Evolutionary conservation across 257 asterid genomes (phyloP).

Genomic region (Nicotiana paniculata): DNA sequence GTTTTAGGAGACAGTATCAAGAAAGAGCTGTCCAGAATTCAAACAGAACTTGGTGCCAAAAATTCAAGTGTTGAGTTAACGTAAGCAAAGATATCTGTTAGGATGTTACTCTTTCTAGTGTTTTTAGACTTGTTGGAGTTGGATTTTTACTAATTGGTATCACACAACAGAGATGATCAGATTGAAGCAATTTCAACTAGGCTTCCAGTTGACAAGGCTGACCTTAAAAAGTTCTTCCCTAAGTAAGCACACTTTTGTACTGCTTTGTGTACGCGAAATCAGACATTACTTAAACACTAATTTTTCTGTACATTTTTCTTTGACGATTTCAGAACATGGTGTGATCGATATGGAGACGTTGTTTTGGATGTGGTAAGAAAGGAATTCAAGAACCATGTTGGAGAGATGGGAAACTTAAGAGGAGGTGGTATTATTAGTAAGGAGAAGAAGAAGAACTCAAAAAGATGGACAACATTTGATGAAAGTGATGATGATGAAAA

Average conservation of each 20-base stretch:
- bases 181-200: slow-evolving; percentile 72
- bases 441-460: slow-evolving; percentile 29
- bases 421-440: slow-evolving; percentile 9
- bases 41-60: slow-evolving; percentile 35
- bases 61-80: slow-evolving; percentile 33
- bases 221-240: slow-evolving; percentile 47
- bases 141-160: not conserved
- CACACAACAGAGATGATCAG: slow-evolving; percentile 49
- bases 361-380: slow-evolving; percentile 67
- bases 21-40: slow-evolving; percentile 47
- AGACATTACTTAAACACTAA: not conserved
- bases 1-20: slow-evolving; percentile 63
- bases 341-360: slow-evolving; percentile 51
- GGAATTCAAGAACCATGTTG: slow-evolving; percentile 68
- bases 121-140: not conserved
- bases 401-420: slow-evolving; percentile 42
- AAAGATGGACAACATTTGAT: slow-evolving; percentile 55
- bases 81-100: slow-evolving; percentile 30
- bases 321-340: slow-evolving; percentile 44
- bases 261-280: not conserved
- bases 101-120: not conserved
- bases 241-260: slow-evolving; percentile 35
- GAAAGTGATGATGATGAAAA: slow-evolving; percentile 47
- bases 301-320: not conserved
- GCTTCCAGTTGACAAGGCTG: slow-evolving; percentile 73